Percentiles rank a stretch among this genome's conserved stretches.
Conservation (phyloP, 2,329 filamentous ascomycete genomes). For the Apiospora arundinis region DNA sequence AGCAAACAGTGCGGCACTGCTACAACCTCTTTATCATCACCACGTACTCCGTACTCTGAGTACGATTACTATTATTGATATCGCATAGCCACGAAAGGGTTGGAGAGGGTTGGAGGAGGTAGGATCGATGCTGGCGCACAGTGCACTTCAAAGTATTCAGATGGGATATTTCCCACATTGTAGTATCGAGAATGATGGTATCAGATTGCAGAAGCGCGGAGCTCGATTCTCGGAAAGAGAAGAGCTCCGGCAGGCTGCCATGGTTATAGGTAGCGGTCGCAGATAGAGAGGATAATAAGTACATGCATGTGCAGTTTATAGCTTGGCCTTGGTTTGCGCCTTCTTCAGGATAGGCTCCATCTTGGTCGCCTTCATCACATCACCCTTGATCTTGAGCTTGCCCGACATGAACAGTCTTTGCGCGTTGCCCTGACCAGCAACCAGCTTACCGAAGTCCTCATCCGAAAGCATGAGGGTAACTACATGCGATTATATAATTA, state of each 20-base stretch:
- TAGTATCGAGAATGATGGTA: neutral
- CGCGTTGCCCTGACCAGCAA: constrained; percentile 87
- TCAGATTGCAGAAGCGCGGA: neutral
- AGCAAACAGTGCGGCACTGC: neutral
- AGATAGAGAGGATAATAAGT: no score
- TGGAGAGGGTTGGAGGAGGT: no score
- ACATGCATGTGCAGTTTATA: constrained; percentile 58
- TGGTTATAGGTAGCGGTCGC: neutral
- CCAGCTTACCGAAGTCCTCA: constrained; percentile 83
- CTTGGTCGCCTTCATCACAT: constrained; percentile 99
- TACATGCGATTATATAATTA: constrained; percentile 41
- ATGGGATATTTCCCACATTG: neutral
- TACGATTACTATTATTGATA: neutral
- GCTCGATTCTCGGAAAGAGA: neutral
- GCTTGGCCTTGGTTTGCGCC: constrained; percentile 82
- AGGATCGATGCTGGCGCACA: neutral
- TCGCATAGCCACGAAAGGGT: neutral
- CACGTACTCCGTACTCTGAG: neutral
- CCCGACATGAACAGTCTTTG: constrained; percentile 98
- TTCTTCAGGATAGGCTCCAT: constrained; percentile 92
- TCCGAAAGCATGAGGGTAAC: constrained; percentile 89
- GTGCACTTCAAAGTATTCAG: neutral
- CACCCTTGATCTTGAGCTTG: constrained; percentile 97
- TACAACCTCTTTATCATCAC: neutral
- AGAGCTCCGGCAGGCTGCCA: neutral